Evolutionary conservation across 78 protist genomes (phyloP), one percentile per base, ranked within the genome.

Genomic region (Dictyostelium citrinum): DNA sequence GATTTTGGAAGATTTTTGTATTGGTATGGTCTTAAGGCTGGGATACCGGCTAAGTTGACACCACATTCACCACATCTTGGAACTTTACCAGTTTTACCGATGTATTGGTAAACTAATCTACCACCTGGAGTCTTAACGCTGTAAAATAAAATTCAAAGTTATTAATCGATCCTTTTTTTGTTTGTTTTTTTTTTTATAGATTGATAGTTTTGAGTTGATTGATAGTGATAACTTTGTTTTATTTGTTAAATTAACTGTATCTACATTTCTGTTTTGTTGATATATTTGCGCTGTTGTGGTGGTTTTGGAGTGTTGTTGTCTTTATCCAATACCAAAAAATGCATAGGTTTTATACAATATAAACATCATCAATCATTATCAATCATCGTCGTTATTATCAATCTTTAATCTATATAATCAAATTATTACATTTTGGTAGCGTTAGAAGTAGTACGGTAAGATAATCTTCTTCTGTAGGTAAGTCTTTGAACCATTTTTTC

Each of bases 31-130:
- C 97, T 95, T 33, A 82, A 90, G 29, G 90, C 81, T 39, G 95
- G 93, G 70, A 96, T 91, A 67, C 99, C 99, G 20, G 9, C 81
- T 7, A 98, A 97, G 27, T 27, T 51, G 49, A 1, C 24, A 35
- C 96, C 90, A 96, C 99, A 97, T 94, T 97, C 98, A 35, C 97
- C 98, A 93, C 98, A 97, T 68, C 82, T 86, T 93, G 97, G 98
- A 75, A 71, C 85, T 35, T 80, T 64, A 58, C 90, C 97, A 31
- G 12, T 67, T 97, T 98, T 98, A 83, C 83, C 93, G 41, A 86
- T 29, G 97, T 98, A 98, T 83, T 93, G 97, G 88, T 58, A 70
- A 1, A 81, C 88, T 58, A 96, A 86, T 41, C 60, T 51, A 11
- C 97, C 96, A 80, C 99, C 99, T 88, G 93, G 93, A n/a, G 93